Evolutionary conservation across 2,329 filamentous ascomycete species (phyloP).

Genomic region (Nigrospora osmanthi): DNA sequence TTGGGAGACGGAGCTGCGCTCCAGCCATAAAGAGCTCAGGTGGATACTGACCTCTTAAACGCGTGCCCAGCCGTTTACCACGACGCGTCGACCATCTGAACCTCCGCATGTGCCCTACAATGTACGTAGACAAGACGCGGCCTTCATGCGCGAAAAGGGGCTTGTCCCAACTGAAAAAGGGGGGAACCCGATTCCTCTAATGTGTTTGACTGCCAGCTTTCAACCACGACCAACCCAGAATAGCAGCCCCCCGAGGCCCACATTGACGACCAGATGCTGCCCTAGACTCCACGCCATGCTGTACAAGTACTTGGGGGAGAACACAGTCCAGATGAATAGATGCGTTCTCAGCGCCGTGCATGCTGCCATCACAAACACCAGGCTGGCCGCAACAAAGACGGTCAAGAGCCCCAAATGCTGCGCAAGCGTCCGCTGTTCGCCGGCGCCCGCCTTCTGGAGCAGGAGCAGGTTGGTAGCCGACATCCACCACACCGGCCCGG

Average conservation of each 20-base stretch:
- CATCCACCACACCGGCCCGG: constrained; percentile 81
- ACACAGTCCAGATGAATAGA: constrained; percentile 97
- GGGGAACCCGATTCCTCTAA: too few species aligned
- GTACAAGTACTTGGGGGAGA: constrained; percentile 94
- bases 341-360: constrained; percentile 80
- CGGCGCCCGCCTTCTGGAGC: constrained; percentile 23
- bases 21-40: too few species aligned
- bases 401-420: constrained; percentile 60
- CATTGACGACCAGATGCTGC: constrained; percentile 70
- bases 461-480: constrained; percentile 56
- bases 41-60: too few species aligned
- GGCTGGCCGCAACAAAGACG: constrained; percentile 56
- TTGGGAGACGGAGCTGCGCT: too few species aligned
- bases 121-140: too few species aligned
- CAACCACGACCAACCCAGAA: constrained; percentile 36
- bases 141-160: too few species aligned
- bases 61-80: too few species aligned
- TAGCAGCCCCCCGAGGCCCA: constrained; percentile 51
- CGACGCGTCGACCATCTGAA: too few species aligned
- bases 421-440: constrained; percentile 22
- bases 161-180: too few species aligned
- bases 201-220: too few species aligned
- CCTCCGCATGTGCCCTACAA: too few species aligned
- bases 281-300: constrained; percentile 80
- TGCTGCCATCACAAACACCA: constrained; percentile 76